phyloP scores from a whole-genome alignment of 208 protist species.

The Trypanosoma grayi region DNA sequence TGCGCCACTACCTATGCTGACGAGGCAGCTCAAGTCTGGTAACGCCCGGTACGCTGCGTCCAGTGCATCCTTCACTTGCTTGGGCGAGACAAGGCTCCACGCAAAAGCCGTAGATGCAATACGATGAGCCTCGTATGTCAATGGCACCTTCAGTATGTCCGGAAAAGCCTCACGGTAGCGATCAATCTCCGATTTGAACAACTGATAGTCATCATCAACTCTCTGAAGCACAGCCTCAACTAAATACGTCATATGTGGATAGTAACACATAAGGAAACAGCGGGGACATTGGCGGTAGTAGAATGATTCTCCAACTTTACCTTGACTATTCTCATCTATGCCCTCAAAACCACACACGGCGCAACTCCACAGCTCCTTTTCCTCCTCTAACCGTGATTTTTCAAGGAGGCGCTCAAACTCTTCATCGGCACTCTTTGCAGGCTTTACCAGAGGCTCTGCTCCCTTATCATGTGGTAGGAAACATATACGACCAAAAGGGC shows the following conservation, averaged over 20 bases:
- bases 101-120: slow-evolving; percentile 74
- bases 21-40: slow-evolving; percentile 53
- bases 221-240: slow-evolving; percentile 55
- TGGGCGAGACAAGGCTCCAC: slow-evolving; percentile 81
- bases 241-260: slow-evolving; percentile 79
- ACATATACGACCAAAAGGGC: slow-evolving; percentile 65
- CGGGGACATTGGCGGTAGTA: slow-evolving; percentile 70
- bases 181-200: slow-evolving; percentile 80
- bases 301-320: slow-evolving; percentile 64
- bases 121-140: slow-evolving; percentile 83
- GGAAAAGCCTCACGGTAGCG: slow-evolving; percentile 56
- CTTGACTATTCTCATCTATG: slow-evolving; percentile 53
- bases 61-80: slow-evolving; percentile 63
- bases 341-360: slow-evolving; percentile 67
- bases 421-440: slow-evolving; percentile 29
- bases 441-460: slow-evolving; percentile 30
- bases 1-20: slow-evolving; percentile 78
- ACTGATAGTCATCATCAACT: slow-evolving; percentile 82
- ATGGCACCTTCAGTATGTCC: slow-evolving; percentile 77
- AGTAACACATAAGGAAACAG: slow-evolving; percentile 82
- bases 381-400: slow-evolving; percentile 36
- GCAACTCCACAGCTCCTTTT: slow-evolving; percentile 62
- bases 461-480: slow-evolving; percentile 57
- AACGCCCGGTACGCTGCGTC: slow-evolving; percentile 49
- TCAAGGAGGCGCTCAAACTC: slow-evolving; percentile 57